Evolutionary conservation across 129 eudicot species (phyloP).

Genomic region (Glebionis coronaria): DNA sequence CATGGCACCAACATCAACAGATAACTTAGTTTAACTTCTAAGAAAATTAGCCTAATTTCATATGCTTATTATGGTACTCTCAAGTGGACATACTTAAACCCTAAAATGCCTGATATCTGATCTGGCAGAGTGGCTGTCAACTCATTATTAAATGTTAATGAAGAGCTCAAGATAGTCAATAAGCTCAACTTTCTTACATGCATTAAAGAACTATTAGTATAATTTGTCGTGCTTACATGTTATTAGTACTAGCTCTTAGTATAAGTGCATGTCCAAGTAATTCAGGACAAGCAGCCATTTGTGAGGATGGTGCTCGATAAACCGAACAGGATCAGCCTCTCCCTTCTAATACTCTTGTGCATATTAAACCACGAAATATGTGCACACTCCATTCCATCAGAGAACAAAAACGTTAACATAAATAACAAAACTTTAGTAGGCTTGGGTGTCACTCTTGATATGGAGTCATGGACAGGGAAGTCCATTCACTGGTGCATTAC

Average conservation of each 20-base stretch:
- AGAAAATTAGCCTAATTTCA: too few relatives aligned
- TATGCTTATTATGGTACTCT: neutral
- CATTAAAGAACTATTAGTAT: neutral
- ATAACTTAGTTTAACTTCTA: neutral
- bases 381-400: neutral
- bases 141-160: neutral
- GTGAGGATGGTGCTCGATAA: neutral
- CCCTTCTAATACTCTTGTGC: slow-evolving; percentile 7
- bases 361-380: slow-evolving; percentile 3
- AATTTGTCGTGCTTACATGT: neutral
- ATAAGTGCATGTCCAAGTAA: neutral
- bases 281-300: neutral
- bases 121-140: neutral
- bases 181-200: neutral
- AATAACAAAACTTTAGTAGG: neutral
- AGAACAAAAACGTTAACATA: neutral
- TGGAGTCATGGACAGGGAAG: slow-evolving; percentile 27
- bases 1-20: neutral
- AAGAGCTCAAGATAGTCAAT: neutral
- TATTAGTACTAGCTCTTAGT: neutral
- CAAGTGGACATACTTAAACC: neutral
- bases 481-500: slow-evolving; percentile 16
- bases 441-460: slow-evolving; percentile 24
- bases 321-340: neutral
- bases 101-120: neutral